A percentile compares a stretch with the other conserved stretches of the same genome.
Evolutionary conservation across 352 stramenopile species (phyloP).

Genomic region (Chrysophaeum taylorii): DNA sequence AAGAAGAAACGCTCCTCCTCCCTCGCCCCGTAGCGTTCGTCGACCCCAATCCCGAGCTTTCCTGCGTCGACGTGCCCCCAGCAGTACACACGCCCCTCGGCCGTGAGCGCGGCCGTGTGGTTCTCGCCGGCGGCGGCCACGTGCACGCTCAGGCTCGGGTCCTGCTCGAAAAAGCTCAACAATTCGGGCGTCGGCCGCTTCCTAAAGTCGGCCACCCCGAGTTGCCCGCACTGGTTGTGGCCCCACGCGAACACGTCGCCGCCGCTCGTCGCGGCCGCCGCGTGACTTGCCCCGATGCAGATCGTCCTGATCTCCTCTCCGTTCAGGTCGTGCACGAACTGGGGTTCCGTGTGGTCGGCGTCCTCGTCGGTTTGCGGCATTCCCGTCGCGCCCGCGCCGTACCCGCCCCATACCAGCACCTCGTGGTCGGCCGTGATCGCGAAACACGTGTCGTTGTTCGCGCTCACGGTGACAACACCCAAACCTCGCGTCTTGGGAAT

Average conservation of each 20-base stretch:
- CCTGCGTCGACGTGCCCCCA: slow-evolving; percentile 43
- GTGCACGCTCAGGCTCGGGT: slow-evolving; percentile 11
- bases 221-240: slow-evolving; percentile 23
- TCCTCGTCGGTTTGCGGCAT: slow-evolving; percentile 22
- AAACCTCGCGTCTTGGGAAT: slow-evolving; percentile 34
- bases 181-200: slow-evolving; percentile 16
- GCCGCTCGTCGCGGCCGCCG: slow-evolving; percentile 24
- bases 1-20: slow-evolving; percentile 28
- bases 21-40: slow-evolving; percentile 24
- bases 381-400: slow-evolving; percentile 34
- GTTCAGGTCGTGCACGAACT: slow-evolving; percentile 36
- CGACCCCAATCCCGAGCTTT: slow-evolving; percentile 32
- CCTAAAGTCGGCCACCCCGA: slow-evolving; percentile 26
- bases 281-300: slow-evolving; percentile 31
- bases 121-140: slow-evolving; percentile 36
- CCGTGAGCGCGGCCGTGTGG: slow-evolving; percentile 38
- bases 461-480: slow-evolving; percentile 31
- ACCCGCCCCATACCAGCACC: slow-evolving; percentile 42
- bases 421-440: slow-evolving; percentile 43
- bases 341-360: slow-evolving; percentile 28
- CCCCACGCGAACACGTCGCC: slow-evolving; percentile 31
- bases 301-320: slow-evolving; percentile 38
- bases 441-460: slow-evolving; percentile 31
- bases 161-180: slow-evolving; percentile 19
- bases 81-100: slow-evolving; percentile 31